A percentile compares a stretch with the other conserved stretches of the same genome.
Evolutionary conservation across 139 green algal genomes (phyloP).

Genomic region (Deuterostichococcus epilithicus): DNA sequence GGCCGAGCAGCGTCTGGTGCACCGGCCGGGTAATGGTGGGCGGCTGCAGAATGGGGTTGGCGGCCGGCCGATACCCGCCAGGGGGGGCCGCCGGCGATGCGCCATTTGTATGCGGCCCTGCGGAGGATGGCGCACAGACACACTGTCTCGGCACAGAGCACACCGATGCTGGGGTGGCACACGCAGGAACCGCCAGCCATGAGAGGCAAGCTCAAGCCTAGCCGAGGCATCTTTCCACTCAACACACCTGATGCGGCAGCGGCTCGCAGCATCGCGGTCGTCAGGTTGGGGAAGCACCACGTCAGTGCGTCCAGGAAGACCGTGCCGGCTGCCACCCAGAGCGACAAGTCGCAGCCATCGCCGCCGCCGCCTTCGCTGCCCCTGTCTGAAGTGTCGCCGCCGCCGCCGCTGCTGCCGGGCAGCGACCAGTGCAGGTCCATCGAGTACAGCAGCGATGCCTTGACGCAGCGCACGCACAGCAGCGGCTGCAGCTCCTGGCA

Average conservation of each 20-base stretch:
- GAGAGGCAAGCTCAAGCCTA: too few species aligned
- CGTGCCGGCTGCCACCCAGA: conserved; percentile 38
- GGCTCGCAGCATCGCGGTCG: neutral
- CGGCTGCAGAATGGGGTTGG: too few species aligned
- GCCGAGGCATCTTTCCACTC: too few species aligned
- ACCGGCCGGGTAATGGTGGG: neutral
- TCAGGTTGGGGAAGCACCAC: conserved; percentile 13
- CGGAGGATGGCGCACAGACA: too few species aligned
- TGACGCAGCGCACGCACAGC: conserved; percentile 9
- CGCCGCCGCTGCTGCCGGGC: neutral
- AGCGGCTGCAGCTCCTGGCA: neutral
- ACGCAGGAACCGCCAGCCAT: too few species aligned
- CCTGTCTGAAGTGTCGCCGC: neutral
- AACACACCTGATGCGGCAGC: too few species aligned
- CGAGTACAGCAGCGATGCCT: conserved; percentile 44
- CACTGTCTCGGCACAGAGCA: too few species aligned
- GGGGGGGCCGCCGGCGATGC: too few species aligned
- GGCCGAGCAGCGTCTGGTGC: conserved; percentile 26
- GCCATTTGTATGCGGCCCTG: too few species aligned
- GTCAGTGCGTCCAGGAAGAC: conserved; percentile 44
- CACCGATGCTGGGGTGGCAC: too few species aligned
- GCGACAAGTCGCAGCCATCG: neutral
- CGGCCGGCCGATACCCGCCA: too few species aligned
- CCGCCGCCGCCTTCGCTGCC: neutral
- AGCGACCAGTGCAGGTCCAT: conserved; percentile 22